Conservation (phyloP, 1,284 basidiomycete genomes). For the Tilletiopsis washingtonensis region DNA sequence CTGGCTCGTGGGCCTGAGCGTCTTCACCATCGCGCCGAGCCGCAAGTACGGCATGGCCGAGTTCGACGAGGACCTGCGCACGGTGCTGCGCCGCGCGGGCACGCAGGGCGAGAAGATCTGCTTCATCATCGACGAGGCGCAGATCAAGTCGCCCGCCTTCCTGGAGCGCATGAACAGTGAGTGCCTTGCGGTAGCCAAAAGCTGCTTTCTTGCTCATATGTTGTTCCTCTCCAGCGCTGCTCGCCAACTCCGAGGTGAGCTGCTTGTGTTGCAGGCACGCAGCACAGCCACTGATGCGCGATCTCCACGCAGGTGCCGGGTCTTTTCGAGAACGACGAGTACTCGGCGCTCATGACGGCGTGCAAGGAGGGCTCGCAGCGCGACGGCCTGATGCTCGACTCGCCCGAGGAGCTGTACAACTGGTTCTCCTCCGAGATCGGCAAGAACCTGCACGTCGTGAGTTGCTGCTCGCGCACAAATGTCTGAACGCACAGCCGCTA, state of each 20-base stretch:
- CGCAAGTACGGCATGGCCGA: slow-evolving; percentile 97
- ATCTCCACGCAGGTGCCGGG: too few species aligned
- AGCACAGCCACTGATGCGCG: too few species aligned
- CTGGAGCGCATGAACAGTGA: slow-evolving; percentile 99
- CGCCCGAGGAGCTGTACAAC: slow-evolving; percentile 61
- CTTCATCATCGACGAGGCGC: slow-evolving; percentile 99
- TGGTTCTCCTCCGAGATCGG: slow-evolving; percentile 38
- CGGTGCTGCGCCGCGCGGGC: slow-evolving; percentile 83
- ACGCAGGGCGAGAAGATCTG: slow-evolving; percentile 99
- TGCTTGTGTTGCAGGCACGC: too few species aligned
- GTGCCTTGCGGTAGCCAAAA: slow-evolving; percentile 1
- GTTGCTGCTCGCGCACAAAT: too few species aligned
- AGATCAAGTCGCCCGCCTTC: slow-evolving; percentile 96
- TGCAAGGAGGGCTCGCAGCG: slow-evolving; percentile 98
- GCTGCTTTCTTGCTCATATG: background rate
- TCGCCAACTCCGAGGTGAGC: slow-evolving; percentile 99
- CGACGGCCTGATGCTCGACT: slow-evolving; percentile 95
- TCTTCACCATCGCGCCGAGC: slow-evolving; percentile 97
- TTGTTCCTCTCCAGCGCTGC: slow-evolving; percentile 56
- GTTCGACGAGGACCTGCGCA: slow-evolving; percentile 94
- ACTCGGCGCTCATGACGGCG: slow-evolving; percentile 90
- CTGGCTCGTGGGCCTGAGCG: slow-evolving; percentile 98
- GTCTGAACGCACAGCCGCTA: background rate
- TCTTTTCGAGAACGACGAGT: slow-evolving; percentile 77
- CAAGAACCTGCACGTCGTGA: slow-evolving; percentile 37